Percentiles rank a stretch among this genome's conserved stretches.
Evolutionary conservation across 2,329 filamentous ascomycete genomes (phyloP).

Genomic region (Penicillium verrucosum): DNA sequence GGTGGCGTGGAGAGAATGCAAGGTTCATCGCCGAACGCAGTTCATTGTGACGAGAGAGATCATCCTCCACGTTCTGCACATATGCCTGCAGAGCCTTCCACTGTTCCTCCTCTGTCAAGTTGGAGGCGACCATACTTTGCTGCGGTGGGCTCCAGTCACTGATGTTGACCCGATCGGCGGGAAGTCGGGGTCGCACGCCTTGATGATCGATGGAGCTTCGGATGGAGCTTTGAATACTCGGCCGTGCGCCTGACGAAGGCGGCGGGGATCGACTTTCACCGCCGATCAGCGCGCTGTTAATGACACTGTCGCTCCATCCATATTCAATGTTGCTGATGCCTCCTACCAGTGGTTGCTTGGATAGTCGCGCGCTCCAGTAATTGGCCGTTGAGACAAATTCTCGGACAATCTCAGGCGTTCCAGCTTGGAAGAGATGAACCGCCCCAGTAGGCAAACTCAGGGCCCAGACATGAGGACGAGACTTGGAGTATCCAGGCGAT

Average conservation of each 20-base stretch:
- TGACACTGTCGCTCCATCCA: conserved; percentile 85
- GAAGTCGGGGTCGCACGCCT: conserved; percentile 63
- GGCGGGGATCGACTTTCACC: conserved; percentile 40
- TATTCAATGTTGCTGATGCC: conserved; percentile 97
- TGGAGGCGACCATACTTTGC: conserved; percentile 84
- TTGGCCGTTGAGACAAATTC: conserved; percentile 95
- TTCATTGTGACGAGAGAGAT: conserved; percentile 83
- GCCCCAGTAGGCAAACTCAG: conserved; percentile 87
- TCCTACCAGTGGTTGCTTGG: conserved; percentile 87
- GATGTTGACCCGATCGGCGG: conserved; percentile 79
- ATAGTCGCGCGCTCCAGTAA: conserved; percentile 94
- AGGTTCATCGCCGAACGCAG: conserved; percentile 82
- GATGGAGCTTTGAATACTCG: conserved; percentile 60
- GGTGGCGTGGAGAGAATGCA: conserved; percentile 80
- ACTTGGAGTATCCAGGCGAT: conserved; percentile 86
- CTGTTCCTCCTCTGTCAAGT: conserved; percentile 75
- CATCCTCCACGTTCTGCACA: conserved; percentile 79
- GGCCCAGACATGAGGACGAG: conserved; percentile 89
- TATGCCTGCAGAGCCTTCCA: conserved; percentile 71
- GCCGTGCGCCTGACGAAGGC: conserved; percentile 42
- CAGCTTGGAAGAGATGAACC: conserved; percentile 97
- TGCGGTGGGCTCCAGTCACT: conserved; percentile 85
- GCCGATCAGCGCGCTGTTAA: conserved; percentile 71
- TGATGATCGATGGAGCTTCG: conserved; percentile 66
- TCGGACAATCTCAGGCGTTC: conserved; percentile 87